Base-by-base conservation (phyloP, 257 asterid species). In the Anisodus acutangulus region DNA sequence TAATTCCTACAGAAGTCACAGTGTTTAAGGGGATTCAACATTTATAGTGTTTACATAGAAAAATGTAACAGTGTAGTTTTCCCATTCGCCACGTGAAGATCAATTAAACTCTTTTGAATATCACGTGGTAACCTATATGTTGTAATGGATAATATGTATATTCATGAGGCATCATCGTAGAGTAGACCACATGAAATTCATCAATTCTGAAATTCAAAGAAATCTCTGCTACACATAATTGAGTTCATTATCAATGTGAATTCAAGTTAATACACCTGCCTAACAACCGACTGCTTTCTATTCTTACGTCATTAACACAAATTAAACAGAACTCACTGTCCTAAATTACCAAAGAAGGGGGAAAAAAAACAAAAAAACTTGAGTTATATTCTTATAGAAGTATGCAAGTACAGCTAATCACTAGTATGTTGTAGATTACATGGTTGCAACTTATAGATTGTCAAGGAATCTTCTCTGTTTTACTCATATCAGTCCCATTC, bases 401-500 rank as follows among this genome's bases (percentile, higher is more conserved):
- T 41, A 41, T 41, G 45, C 45, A 41, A 41, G 45, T 41, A 41
- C 45, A 41, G 45, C 45, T 41, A 41, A 41, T 41, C 45, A 41
- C 45, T 53, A 53, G 58, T 53, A 10, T 10, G 58, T 53, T 10
- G 37, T 62, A 19, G 68, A 62, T 19, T 62, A 62, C 68, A 19
- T 62, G 13, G 68, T 62, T 63, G 69, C 7, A 62, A 19, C 68
- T 62, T 62, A 62, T 26, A 9, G 6, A 19, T 9, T 63, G 37
- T 35, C 55, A 66, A 17, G 91, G 93, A 17, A 93, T 86, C 63
- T 95, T 96, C 85, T 92, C 93, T 80, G 89, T 82, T 85, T 81
- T 88, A 60, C 89, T 87, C 89, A 93, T 90, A 82, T 93, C 95
- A 0, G 98, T 95, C 2, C 99, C 97, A 62, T 79, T 92, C 17